Conservation (phyloP, 768 basidiomycete species). For the Phlegmacium glaucopus region DNA sequence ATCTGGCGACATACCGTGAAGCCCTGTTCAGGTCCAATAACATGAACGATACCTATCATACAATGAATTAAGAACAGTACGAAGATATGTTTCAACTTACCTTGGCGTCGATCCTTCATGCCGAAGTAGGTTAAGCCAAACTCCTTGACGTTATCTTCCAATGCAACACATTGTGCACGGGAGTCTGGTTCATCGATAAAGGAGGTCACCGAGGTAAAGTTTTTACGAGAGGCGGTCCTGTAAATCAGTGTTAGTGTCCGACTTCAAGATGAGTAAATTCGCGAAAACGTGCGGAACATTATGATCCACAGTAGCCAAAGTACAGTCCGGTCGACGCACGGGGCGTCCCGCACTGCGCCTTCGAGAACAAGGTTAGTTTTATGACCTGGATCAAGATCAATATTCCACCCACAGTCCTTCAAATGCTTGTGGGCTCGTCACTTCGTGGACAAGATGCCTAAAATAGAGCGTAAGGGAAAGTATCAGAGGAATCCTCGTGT, state of each 20-base stretch:
- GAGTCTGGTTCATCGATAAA: slow-evolving; percentile 87
- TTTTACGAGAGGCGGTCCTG: slow-evolving; percentile 73
- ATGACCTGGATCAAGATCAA: neutral
- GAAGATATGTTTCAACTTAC: slow-evolving; percentile 29
- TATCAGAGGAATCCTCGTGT: neutral
- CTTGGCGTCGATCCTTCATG: slow-evolving; percentile 85
- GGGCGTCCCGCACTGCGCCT: slow-evolving; percentile 72
- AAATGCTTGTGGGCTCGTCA: slow-evolving; percentile 92
- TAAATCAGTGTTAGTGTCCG: slow-evolving; percentile 4
- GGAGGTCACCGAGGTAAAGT: slow-evolving; percentile 62
- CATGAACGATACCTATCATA: slow-evolving; percentile 69
- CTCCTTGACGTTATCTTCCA: slow-evolving; percentile 89
- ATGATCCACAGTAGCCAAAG: slow-evolving; percentile 86
- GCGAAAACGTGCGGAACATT: slow-evolving; percentile 68
- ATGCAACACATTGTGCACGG: slow-evolving; percentile 74
- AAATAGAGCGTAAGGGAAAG: slow-evolving; percentile 4
- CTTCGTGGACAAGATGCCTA: slow-evolving; percentile 79
- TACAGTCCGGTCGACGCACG: slow-evolving; percentile 85
- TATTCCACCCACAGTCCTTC: slow-evolving; percentile 64
- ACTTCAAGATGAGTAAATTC: neutral
- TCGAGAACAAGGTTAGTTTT: slow-evolving; percentile 11
- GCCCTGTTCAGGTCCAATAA: slow-evolving; percentile 93
- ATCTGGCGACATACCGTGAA: slow-evolving; percentile 58
- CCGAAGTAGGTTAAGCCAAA: slow-evolving; percentile 93
- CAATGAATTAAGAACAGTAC: slow-evolving; percentile 11